Base-by-base conservation (phyloP, 2,329 filamentous ascomycete species). In the Myrmaecium sp. region DNA sequence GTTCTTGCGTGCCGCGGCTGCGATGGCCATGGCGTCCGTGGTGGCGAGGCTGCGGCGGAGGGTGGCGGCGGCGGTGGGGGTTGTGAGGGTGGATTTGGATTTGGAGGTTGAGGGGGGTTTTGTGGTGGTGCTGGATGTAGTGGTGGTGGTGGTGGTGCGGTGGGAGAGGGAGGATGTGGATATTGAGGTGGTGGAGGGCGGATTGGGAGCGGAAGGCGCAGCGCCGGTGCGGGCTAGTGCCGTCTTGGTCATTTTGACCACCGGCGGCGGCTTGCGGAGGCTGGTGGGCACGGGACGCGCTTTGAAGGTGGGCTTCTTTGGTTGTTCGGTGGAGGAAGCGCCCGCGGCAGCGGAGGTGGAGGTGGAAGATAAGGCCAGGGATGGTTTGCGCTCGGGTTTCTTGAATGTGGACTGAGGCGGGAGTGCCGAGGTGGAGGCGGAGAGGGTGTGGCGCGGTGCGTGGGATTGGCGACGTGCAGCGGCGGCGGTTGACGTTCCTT, bases 241-340 rank as follows among this genome's bases (percentile, higher is more conserved):
- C 9, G 60, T 65, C 27, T 58, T 56, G 14, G 58, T 52, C 2
- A 62, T 49, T 5, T 45, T 38, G 5, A 44, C 34, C 11, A 41
- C 37, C 25, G 42, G 33, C 5, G 43, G 41, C 11, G 42, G 35
- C 20, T 46, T 55, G 23, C 40, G 32, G 20, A 42, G 18, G 11
- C 29, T 26, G 7, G 35, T 38, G 7, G 57, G 57, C 1, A 49
- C 53, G 9, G 58, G 57, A 6, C 58, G 42, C 6, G 60, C 60
- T 42, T 61, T 64, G 49, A 62, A 62, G 2, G 39, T 34, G 2
- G 42, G 37, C 30, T 48, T 52, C 36, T 49, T 50, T n/a, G n/a
- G 20, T 43, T 36, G 27, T 43, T 41, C 4, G 37, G 37, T 33
- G 41, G 42, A 8, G 42, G 31, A 17, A 17, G 9, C 12, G 24